Conservation (phyloP, 805 yeast genomes). For the Dipodascopsis tothii region DNA sequence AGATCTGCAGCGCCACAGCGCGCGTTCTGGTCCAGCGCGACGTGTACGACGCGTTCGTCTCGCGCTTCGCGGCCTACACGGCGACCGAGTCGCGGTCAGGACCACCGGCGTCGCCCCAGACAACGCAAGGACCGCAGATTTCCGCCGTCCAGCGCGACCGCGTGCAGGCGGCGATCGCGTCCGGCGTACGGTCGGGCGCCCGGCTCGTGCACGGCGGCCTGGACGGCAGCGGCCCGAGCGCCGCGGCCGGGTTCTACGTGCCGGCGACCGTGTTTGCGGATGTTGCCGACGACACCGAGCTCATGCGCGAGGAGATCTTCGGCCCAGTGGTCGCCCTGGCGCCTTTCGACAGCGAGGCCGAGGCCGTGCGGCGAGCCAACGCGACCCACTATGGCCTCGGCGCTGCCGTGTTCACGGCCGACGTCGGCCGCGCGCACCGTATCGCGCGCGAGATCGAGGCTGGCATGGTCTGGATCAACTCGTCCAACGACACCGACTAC, state of each 20-base stretch:
- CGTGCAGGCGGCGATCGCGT: slow-evolving; percentile 64
- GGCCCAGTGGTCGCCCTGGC: slow-evolving; percentile 76
- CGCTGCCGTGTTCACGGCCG: slow-evolving; percentile 68
- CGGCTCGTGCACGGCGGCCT: slow-evolving; percentile 73
- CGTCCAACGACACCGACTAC: slow-evolving; percentile 71
- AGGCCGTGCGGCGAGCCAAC: slow-evolving; percentile 63
- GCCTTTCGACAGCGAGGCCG: slow-evolving; percentile 58
- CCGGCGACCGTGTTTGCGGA: slow-evolving; percentile 72
- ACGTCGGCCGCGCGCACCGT: slow-evolving; percentile 57
- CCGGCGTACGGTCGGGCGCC: slow-evolving; percentile 80
- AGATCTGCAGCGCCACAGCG: slow-evolving; percentile 91
- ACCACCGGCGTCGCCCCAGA: slow-evolving; percentile 65
- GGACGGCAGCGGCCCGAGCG: slow-evolving; percentile 11
- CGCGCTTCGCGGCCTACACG: slow-evolving; percentile 47
- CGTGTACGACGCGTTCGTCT: slow-evolving; percentile 66
- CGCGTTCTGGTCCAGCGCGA: slow-evolving; percentile 81
- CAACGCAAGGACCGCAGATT: slow-evolving; percentile 86
- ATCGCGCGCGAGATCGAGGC: slow-evolving; percentile 55
- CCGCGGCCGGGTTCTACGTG: slow-evolving; percentile 58
- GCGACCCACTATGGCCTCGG: slow-evolving; percentile 72
- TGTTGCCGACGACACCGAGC: slow-evolving; percentile 54
- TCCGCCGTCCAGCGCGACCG: slow-evolving; percentile 67
- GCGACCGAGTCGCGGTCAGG: slow-evolving; percentile 53
- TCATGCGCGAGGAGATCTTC: slow-evolving; percentile 75
- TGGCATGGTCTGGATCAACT: slow-evolving; percentile 65